Conservation (phyloP, 495 filamentous ascomycete species). For the Penicillium antarcticum region DNA sequence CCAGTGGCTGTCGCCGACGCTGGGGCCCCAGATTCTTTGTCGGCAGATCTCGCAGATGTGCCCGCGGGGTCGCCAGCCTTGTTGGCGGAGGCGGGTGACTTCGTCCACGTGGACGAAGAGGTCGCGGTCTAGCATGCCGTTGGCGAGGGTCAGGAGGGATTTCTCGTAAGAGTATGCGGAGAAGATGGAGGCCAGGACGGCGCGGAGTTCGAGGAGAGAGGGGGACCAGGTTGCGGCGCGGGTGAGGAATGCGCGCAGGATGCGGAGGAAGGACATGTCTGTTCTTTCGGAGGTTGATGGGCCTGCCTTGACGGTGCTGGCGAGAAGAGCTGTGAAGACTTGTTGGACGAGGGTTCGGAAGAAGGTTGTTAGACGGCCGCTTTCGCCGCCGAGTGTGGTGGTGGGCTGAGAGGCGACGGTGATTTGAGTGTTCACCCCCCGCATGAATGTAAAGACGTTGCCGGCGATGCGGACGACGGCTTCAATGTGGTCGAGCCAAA, state of each 20-base stretch:
- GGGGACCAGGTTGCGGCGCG: slow-evolving; percentile 78
- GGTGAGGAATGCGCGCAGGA: slow-evolving; percentile 86
- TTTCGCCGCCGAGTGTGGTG: slow-evolving; percentile 12
- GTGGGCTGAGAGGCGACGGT: slow-evolving; percentile 8
- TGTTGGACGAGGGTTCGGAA: slow-evolving; percentile 82
- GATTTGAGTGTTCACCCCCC: slow-evolving; percentile 17
- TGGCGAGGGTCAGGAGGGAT: slow-evolving; percentile 79
- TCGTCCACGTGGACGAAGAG: slow-evolving; percentile 81
- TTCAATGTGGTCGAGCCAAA: slow-evolving; percentile 93
- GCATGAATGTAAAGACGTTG: slow-evolving; percentile 43
- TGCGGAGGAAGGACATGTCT: slow-evolving; percentile 79
- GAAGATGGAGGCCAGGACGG: slow-evolving; percentile 84
- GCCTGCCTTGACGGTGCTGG: slow-evolving; percentile 51
- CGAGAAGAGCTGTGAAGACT: slow-evolving; percentile 83
- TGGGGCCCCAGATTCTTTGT: slow-evolving; percentile 83
- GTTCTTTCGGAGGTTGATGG: slow-evolving; percentile 38
- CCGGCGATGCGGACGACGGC: slow-evolving; percentile 77
- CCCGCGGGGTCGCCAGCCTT: slow-evolving; percentile 83
- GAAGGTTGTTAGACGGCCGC: slow-evolving; percentile 51
- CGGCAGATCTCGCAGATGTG: slow-evolving; percentile 87
- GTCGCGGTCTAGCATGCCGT: slow-evolving; percentile 82
- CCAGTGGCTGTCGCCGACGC: slow-evolving; percentile 74
- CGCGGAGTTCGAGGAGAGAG: slow-evolving; percentile 79
- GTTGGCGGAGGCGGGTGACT: slow-evolving; percentile 69
- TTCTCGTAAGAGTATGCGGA: slow-evolving; percentile 93